A percentile compares a stretch with the other conserved stretches of the same genome.
Evolutionary conservation across 345 rosid genomes (phyloP).

Genomic region (Eucalyptus leucophloia): DNA sequence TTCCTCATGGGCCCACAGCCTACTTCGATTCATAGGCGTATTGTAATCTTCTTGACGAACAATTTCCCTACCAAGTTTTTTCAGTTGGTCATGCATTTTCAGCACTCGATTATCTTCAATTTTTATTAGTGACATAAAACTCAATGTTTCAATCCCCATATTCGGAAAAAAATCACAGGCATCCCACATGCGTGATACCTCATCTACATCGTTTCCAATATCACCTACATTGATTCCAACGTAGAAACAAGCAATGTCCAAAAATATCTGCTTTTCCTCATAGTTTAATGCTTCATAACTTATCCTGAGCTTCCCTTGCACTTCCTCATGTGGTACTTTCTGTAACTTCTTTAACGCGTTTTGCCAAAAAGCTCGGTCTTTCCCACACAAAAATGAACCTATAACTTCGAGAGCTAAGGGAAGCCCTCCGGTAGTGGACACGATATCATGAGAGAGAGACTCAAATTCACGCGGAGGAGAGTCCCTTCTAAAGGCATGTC

Average conservation of each 20-base stretch:
- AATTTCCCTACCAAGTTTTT: no score
- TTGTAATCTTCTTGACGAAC: no score
- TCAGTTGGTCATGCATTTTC: no score
- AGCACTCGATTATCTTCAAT: no score
- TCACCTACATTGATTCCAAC: no score
- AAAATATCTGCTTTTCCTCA: neutral
- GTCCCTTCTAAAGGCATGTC: neutral
- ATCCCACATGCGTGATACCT: neutral
- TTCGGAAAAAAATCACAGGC: neutral
- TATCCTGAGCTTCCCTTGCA: neutral
- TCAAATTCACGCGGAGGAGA: neutral
- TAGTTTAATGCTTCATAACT: accelerated
- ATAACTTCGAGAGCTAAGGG: neutral
- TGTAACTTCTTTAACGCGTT: accelerated
- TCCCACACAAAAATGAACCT: neutral
- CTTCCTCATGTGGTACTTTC: accelerated
- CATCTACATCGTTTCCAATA: no score
- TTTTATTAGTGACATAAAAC: no score
- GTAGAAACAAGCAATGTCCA: neutral
- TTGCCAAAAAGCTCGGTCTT: accelerated
- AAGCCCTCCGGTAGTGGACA: neutral
- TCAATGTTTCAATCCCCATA: neutral
- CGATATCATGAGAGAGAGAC: neutral
- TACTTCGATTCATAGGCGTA: no score
- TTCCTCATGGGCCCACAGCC: accelerated